These are phyloP conservation scores for Candida freyschussii DNA, from an alignment of 1,139 yeast species.

Conservation along the genomic window DNA sequence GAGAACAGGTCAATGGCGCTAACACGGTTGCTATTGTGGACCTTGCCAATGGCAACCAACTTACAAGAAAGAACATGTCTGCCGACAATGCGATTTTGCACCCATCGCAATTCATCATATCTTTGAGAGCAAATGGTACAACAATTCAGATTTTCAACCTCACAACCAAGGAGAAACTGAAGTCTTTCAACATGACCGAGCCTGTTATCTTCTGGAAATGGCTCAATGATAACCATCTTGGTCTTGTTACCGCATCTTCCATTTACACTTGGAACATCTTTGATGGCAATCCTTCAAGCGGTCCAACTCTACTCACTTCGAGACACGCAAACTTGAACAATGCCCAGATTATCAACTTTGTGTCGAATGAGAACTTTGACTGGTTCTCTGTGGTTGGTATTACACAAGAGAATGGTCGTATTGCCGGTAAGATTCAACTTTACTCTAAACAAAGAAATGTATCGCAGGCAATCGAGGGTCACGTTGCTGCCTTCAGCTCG, in stretches of 20 bases:
- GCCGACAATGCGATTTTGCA: slow-evolving; percentile 99
- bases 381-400: slow-evolving; percentile 98
- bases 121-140: slow-evolving; percentile 93
- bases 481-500: slow-evolving; percentile 85
- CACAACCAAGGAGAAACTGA: slow-evolving; percentile 80
- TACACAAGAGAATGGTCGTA: slow-evolving; percentile 89
- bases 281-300: slow-evolving; percentile 68
- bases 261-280: slow-evolving; percentile 80
- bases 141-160: slow-evolving; percentile 92
- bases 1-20: slow-evolving; percentile 72
- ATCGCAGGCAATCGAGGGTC: slow-evolving; percentile 97
- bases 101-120: slow-evolving; percentile 81
- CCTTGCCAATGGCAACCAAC: slow-evolving; percentile 66
- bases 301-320: slow-evolving; percentile 75
- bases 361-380: slow-evolving; percentile 71
- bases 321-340: slow-evolving; percentile 78
- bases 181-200: slow-evolving; percentile 80
- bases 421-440: slow-evolving; percentile 94
- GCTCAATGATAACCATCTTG: slow-evolving; percentile 70
- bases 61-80: slow-evolving; percentile 86
- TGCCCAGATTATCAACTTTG: slow-evolving; percentile 88
- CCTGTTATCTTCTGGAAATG: slow-evolving; percentile 97
- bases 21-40: slow-evolving; percentile 92
- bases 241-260: slow-evolving; percentile 75
- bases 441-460: slow-evolving; percentile 84